Evolutionary conservation across 768 basidiomycete species (phyloP), one percentile per base, ranked within the genome.

Genomic region (Royoungia palumana): DNA sequence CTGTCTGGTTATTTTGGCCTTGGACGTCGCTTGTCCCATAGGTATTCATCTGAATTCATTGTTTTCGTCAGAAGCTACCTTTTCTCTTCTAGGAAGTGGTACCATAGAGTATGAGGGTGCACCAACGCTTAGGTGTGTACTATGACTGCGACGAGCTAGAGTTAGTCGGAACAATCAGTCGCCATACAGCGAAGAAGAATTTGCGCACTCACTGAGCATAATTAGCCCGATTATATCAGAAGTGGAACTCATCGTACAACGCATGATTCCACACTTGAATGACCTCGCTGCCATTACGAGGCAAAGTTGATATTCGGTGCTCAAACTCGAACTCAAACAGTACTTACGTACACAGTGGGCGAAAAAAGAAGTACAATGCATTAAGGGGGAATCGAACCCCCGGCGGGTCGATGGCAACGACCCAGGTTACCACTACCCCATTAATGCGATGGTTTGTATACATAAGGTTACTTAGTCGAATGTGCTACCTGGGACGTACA

Each of bases 301-400:
- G 28, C 8, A 27, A 13, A 6, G 28, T 27, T 28, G 28, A 28
- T 2, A 9, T 10, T 27, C 25, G 25, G 5, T 25, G 24, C 25
- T 27, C 25, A 28, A 28, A 10, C 14, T 14, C 4, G 32, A 32
- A 16, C 32, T n/a, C n/a, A n/a, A n/a, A n/a, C n/a, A n/a, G n/a
- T n/a, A n/a, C 10, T 37, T 46, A 28, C 13, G 27, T 47, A 48
- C 28, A 4, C n/a, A 28, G 1, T 12, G 0, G 13, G 16, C 10
- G 14, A 37, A 20, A 19, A 14, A 40, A 28, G 40, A 43, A 43
- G 7, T 5, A 4, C 13, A 41, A 3, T 84, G 83, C 83, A 85
- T 85, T 83, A 85, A 85, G 82, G 54, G 84, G 83, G 84, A 85
- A 86, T 86, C 82, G 83, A 86, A 86, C 84, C 82, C 83, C 82